Evolutionary conservation across 768 basidiomycete species (phyloP), one percentile per base, ranked within the genome.

Genomic region (Suillus americanus): DNA sequence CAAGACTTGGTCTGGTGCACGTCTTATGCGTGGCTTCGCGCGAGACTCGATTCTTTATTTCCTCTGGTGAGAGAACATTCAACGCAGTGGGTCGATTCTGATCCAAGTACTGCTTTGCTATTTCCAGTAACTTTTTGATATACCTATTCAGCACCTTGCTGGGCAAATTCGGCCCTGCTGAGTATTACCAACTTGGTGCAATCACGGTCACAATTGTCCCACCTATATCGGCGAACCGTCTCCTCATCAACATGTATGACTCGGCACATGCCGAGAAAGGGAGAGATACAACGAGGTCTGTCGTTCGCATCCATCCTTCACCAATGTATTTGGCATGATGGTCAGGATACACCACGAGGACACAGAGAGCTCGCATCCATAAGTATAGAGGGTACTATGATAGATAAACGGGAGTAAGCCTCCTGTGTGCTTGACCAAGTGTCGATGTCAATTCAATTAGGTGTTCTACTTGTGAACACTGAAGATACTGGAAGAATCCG

Each of bases 41-140:
- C 62, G 62, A 20, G 62, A 63, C 35, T 63, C 62, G 20, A 41
- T 63, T 20, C 12, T 63, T 33, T 63, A 61, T 60, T 63, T 63
- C 25, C 57, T 63, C 41, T 60, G 54, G 62, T 63, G 37, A 57
- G 37, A 53, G 25, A 12, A 30, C 13, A 18, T n/a, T 10, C 23
- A 40, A n/a, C 2, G 6, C n/a, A 35, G 18, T 5, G 3, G n/a
- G 8, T 10, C 38, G 3, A 4, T 25, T 30, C 25, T 61, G 23
- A 46, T 61, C 9, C 9, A 38, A 46, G 16, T 7, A 25, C 14
- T 30, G 20, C 25, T 30, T 41, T 9, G 8, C 8, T 18, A 13
- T 30, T 38, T 38, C 3, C 20, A 63, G 62, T 18, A 63, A 63
- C 20, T 63, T 63, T n/a, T 18, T 41, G 3, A 18, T 63, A 62